Conservation (phyloP, 345 rosid genomes). For the Geranium brycei region DNA sequence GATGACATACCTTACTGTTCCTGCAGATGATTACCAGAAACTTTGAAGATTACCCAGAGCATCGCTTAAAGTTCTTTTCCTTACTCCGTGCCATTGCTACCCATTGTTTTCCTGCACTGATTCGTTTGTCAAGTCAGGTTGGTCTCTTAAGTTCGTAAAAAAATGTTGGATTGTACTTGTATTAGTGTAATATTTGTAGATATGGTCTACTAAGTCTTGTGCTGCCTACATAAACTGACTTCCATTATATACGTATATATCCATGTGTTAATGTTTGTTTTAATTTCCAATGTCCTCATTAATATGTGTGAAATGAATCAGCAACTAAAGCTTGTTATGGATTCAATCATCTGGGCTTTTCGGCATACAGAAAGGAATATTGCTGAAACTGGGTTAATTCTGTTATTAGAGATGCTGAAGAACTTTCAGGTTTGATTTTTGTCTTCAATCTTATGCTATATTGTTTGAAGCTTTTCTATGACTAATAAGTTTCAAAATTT, state of each 20-base stretch:
- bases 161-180: background rate
- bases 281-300: background rate
- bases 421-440: conserved; percentile 61
- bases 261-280: background rate
- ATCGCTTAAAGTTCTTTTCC: conserved; percentile 94
- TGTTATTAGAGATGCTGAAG: conserved; percentile 82
- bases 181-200: background rate
- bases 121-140: conserved; percentile 87
- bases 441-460: background rate
- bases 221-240: no score
- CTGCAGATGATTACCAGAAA: conserved; percentile 96
- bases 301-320: conserved; percentile 16
- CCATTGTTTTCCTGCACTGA: conserved; percentile 84
- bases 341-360: conserved; percentile 98
- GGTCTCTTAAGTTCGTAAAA: conserved; percentile 9
- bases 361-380: conserved; percentile 99
- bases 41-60: conserved; percentile 98
- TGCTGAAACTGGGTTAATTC: conserved; percentile 93
- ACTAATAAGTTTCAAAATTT: conserved; percentile 6
- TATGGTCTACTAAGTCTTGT: no score
- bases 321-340: conserved; percentile 99
- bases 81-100: conserved; percentile 96
- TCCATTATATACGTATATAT: no score
- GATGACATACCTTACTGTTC: conserved; percentile 8
- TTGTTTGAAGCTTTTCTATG: background rate